Evolutionary conservation across 345 rosid genomes (phyloP).

Genomic region (Garcia nutans): DNA sequence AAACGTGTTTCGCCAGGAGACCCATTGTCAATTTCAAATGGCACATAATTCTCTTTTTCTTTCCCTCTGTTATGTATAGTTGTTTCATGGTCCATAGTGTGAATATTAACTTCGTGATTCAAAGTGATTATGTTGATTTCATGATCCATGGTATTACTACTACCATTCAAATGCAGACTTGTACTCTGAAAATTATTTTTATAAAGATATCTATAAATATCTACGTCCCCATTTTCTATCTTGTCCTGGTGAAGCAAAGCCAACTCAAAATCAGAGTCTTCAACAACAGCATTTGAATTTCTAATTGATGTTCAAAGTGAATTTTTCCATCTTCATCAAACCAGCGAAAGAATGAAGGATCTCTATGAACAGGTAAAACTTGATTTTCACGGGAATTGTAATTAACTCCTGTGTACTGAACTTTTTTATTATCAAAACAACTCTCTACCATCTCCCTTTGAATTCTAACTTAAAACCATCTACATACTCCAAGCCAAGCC

Average conservation of each 20-base stretch:
- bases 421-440: conserved; percentile 23
- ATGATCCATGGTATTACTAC: conserved; percentile 12
- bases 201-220: conserved; percentile 12
- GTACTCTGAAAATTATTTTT: neutral
- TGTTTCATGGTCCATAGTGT: conserved; percentile 9
- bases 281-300: neutral
- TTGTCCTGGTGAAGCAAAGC: conserved; percentile 19
- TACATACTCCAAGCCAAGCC: neutral
- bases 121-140: neutral
- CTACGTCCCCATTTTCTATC: conserved; percentile 30
- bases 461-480: conserved; percentile 23
- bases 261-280: conserved; percentile 9
- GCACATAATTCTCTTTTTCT: conserved; percentile 38
- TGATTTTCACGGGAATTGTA: conserved; percentile 26
- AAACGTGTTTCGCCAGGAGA: neutral
- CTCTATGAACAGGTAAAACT: conserved; percentile 31
- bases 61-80: conserved; percentile 12
- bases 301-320: conserved; percentile 19
- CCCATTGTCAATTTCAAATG: conserved; percentile 63
- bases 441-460: conserved; percentile 38
- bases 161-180: conserved; percentile 9
- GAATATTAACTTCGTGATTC: conserved; percentile 12
- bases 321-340: conserved; percentile 27
- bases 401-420: conserved; percentile 14
- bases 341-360: conserved; percentile 49